These are phyloP conservation scores for Saitoella complicata DNA, from an alignment of 805 yeast genomes.

Conservation along the genomic window DNA sequence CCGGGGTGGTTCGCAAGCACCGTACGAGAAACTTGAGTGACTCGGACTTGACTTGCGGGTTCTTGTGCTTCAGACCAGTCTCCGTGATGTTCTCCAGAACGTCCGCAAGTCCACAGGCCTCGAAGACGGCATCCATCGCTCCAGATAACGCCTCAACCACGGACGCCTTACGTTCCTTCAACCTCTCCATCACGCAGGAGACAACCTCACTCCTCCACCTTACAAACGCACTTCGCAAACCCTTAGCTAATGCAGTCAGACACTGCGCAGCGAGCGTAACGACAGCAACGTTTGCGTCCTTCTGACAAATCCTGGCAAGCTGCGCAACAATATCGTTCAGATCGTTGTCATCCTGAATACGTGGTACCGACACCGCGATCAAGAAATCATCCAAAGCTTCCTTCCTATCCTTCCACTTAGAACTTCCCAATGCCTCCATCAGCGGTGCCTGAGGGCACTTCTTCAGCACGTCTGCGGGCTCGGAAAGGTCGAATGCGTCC, in stretches of 20 bases:
- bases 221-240: slow-evolving; percentile 42
- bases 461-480: slow-evolving; percentile 51
- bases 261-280: slow-evolving; percentile 65
- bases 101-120: slow-evolving; percentile 33
- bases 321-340: slow-evolving; percentile 45
- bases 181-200: slow-evolving; percentile 55
- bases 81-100: slow-evolving; percentile 43
- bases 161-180: slow-evolving; percentile 72
- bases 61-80: slow-evolving; percentile 48
- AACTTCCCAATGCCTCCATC: slow-evolving; percentile 34
- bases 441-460: slow-evolving; percentile 46
- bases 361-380: slow-evolving; percentile 28
- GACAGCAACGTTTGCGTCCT: slow-evolving; percentile 80
- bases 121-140: slow-evolving; percentile 51
- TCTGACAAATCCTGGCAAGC: slow-evolving; percentile 48
- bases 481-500: slow-evolving; percentile 58
- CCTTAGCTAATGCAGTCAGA: slow-evolving; percentile 43
- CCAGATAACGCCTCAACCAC: slow-evolving; percentile 55
- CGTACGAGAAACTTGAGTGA: slow-evolving; percentile 47
- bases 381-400: slow-evolving; percentile 55
- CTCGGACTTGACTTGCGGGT: slow-evolving; percentile 68
- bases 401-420: slow-evolving; percentile 85
- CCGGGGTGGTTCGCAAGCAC: slow-evolving; percentile 37
- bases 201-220: slow-evolving; percentile 39
- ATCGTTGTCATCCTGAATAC: slow-evolving; percentile 42